These are phyloP conservation scores for Paramarasmius palmivorus DNA, from an alignment of 1,284 basidiomycete species.

Conservation along the genomic window DNA sequence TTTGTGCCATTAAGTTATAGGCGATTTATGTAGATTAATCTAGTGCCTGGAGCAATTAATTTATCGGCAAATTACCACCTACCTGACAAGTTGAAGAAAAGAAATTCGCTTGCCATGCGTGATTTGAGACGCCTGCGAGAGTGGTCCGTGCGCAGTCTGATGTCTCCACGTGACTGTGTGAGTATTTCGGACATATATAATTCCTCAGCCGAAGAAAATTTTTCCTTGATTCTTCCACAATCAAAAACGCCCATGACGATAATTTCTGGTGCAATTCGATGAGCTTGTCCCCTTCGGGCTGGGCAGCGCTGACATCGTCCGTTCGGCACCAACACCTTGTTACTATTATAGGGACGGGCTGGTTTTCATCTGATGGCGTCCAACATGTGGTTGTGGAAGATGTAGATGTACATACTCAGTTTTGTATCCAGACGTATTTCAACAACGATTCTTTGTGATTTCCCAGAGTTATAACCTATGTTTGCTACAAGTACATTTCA, in stretches of 20 bases:
- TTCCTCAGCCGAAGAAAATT: neutral
- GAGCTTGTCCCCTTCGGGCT: constrained; percentile 40
- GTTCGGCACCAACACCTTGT: constrained; percentile 53
- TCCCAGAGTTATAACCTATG: neutral
- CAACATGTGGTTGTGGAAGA: constrained; percentile 10
- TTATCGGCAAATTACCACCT: too few relatives aligned
- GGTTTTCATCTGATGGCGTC: constrained; percentile 41
- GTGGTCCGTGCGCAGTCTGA: constrained; percentile 5
- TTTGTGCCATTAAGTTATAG: neutral
- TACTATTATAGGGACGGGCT: constrained; percentile 49
- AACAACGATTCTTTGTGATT: too few relatives aligned
- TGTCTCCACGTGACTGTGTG: constrained; percentile 1
- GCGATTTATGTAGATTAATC: too few relatives aligned
- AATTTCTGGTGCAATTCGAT: constrained; percentile 43
- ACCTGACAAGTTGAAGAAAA: too few relatives aligned
- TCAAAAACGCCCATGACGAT: constrained; percentile 50
- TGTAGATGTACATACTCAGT: neutral
- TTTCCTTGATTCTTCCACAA: constrained; percentile 50
- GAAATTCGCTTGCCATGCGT: too few relatives aligned
- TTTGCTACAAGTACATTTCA: neutral
- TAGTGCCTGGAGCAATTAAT: too few relatives aligned
- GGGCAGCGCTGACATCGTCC: constrained; percentile 50
- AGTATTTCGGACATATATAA: neutral
- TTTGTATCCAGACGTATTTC: too few relatives aligned
- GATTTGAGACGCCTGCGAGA: too few relatives aligned